These are phyloP conservation scores for Inga leiocalycina DNA, from an alignment of 306 rosid genomes.

Conservation along the genomic window DNA sequence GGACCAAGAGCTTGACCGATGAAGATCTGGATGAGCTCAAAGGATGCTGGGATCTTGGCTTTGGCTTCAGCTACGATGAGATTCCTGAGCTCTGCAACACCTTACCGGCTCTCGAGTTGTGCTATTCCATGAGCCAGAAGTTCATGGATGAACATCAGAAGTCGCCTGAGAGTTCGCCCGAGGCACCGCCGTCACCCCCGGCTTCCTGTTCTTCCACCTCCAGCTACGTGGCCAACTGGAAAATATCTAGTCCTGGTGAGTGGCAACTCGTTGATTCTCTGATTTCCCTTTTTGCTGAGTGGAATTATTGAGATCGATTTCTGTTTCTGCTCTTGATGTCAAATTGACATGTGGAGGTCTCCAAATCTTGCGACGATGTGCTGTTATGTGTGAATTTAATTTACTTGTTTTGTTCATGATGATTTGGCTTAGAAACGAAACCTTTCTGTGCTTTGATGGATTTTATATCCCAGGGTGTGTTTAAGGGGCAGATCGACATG, in stretches of 20 bases:
- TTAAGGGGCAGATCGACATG: not conserved
- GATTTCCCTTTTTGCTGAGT: not conserved
- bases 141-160: constrained; percentile 58
- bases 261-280: not conserved
- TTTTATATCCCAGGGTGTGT: not conserved
- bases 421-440: not conserved
- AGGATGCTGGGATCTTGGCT: constrained; percentile 88
- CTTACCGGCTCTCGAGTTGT: constrained; percentile 81
- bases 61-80: constrained; percentile 86
- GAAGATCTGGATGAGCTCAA: constrained; percentile 86
- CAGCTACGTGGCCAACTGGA: constrained; percentile 71
- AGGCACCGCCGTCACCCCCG: not conserved
- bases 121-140: constrained; percentile 82
- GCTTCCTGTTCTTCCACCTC: constrained; percentile 41
- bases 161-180: constrained; percentile 41
- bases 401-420: not conserved
- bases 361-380: not conserved
- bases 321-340: not conserved
- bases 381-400: not conserved
- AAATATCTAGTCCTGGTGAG: constrained; percentile 87
- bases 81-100: constrained; percentile 90
- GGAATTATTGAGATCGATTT: not conserved
- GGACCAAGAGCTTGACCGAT: constrained; percentile 79
- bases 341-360: not conserved
- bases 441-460: not conserved